A percentile compares a stretch with the other conserved stretches of the same genome.
Conservation (phyloP, 352 stramenopile genomes). For the Aphanomyces invadans region DNA sequence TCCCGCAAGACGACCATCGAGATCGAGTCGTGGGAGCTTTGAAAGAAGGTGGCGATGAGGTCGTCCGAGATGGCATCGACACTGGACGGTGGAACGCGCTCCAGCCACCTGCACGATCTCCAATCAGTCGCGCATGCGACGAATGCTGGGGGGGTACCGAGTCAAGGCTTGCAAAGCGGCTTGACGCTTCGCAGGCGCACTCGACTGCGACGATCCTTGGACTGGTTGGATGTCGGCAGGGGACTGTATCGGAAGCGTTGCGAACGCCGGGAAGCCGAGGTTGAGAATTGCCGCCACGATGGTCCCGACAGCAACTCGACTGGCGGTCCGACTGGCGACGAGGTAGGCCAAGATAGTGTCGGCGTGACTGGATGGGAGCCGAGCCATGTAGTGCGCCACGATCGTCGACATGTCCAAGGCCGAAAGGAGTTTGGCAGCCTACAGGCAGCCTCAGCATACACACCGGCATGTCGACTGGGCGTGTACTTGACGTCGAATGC, state of each 20-base stretch:
- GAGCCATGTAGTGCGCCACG: background rate
- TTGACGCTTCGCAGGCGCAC: background rate
- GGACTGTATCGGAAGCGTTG: background rate
- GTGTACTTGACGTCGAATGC: background rate
- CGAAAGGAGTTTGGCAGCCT: background rate
- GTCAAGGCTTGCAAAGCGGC: background rate
- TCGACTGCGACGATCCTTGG: too few relatives aligned
- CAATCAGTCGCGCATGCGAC: background rate
- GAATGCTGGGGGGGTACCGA: background rate
- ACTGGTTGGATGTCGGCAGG: background rate
- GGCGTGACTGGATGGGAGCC: background rate
- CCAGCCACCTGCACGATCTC: background rate
- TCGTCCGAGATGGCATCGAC: background rate
- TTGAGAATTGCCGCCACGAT: background rate
- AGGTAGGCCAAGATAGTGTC: background rate
- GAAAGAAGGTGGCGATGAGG: background rate
- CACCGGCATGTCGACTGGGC: too few relatives aligned
- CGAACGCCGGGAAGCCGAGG: background rate
- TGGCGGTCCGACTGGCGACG: background rate
- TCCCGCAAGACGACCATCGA: slow-evolving; percentile 3
- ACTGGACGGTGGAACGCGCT: background rate
- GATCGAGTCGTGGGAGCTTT: background rate
- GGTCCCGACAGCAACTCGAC: background rate
- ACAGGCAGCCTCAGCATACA: too few relatives aligned
- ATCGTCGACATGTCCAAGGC: background rate